Conservation (phyloP, 306 rosid genomes). For the Comarum palustre region DNA sequence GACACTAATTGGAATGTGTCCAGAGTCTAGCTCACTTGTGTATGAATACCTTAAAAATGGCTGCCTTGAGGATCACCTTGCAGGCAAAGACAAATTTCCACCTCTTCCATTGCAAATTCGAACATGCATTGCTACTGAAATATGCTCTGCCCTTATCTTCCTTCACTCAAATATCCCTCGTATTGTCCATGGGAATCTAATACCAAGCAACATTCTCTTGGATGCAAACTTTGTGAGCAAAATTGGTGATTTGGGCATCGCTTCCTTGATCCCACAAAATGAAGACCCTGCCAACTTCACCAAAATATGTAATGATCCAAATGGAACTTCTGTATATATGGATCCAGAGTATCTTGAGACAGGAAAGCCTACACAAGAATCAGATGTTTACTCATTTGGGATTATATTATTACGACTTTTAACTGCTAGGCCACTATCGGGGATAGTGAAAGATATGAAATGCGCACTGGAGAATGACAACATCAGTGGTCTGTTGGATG, state of each 20-base stretch:
- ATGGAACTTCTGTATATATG: conserved; percentile 44
- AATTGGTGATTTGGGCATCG: conserved; percentile 64
- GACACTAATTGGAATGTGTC: conserved; percentile 71
- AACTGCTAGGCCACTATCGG: conserved; percentile 59
- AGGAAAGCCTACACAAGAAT: conserved; percentile 59
- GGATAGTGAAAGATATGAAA: conserved; percentile 59
- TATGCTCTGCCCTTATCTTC: conserved; percentile 83
- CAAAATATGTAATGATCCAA: conserved; percentile 17
- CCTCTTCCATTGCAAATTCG: conserved; percentile 87
- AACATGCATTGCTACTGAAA: conserved; percentile 57
- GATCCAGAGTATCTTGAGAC: conserved; percentile 71
- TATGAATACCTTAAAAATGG: conserved; percentile 76
- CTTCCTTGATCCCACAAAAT: conserved; percentile 47
- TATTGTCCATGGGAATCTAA: conserved; percentile 80
- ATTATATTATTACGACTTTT: conserved; percentile 59
- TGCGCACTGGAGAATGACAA: conserved; percentile 61
- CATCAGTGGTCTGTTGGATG: conserved; percentile 57
- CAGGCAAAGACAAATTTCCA: conserved; percentile 40
- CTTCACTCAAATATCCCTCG: conserved; percentile 68
- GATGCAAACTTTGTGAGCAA: conserved; percentile 75
- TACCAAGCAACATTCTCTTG: conserved; percentile 80
- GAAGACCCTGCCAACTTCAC: conserved; percentile 36
- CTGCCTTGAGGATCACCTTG: conserved; percentile 73
- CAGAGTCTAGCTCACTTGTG: conserved; percentile 73
- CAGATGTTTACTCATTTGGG: conserved; percentile 86